Conservation (phyloP, 1,139 yeast species). For the Suhomyces ambrosiae region DNA sequence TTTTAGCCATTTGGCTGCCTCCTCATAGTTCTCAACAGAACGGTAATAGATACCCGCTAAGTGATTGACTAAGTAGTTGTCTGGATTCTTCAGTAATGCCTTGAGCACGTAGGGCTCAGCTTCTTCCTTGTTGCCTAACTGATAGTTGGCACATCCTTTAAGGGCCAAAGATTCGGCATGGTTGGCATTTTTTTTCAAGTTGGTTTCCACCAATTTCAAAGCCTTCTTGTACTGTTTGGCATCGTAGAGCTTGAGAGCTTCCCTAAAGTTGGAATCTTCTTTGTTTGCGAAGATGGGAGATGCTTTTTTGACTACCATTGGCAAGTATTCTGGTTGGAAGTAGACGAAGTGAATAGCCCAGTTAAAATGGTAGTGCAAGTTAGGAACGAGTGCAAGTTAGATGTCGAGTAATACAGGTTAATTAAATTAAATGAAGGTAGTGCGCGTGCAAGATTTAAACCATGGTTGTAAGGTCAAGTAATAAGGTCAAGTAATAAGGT, state of each 20-base stretch:
- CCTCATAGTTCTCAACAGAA: constrained; percentile 65
- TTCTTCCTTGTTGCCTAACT: constrained; percentile 58
- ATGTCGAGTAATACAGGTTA: no score
- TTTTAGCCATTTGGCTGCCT: constrained; percentile 79
- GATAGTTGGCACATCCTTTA: constrained; percentile 71
- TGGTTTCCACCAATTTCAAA: constrained; percentile 70
- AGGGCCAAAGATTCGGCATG: constrained; percentile 85
- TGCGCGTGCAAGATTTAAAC: no score
- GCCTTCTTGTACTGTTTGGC: constrained; percentile 85
- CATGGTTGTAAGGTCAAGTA: no score
- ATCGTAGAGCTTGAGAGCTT: constrained; percentile 83
- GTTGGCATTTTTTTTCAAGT: constrained; percentile 72
- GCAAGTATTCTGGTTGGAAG: no score
- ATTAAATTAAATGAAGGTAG: no score
- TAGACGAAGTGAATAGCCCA: no score
- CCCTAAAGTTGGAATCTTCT: constrained; percentile 72
- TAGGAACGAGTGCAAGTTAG: no score
- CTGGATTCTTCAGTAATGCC: constrained; percentile 59
- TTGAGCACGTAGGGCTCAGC: constrained; percentile 63
- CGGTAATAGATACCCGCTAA: constrained; percentile 85
- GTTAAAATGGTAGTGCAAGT: background rate
- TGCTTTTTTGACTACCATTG: constrained; percentile 30
- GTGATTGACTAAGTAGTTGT: constrained; percentile 77
- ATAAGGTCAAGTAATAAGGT: no score
- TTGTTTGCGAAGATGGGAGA: constrained; percentile 47